phyloP scores from a whole-genome alignment of 139 green algal species.

The Picochlorum sp. region DNA sequence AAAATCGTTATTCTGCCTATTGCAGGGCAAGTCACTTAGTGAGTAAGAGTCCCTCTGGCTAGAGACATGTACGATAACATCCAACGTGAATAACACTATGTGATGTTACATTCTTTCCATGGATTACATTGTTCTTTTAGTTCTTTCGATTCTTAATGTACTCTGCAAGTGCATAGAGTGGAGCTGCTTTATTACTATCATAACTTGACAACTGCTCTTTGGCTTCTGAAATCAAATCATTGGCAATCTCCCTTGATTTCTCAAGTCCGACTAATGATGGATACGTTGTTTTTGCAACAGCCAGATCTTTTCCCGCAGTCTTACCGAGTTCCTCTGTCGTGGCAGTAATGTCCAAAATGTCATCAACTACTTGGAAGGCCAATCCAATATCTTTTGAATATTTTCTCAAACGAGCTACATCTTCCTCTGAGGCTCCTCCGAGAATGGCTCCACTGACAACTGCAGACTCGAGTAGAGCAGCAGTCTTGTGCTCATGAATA shows the following conservation, averaged over 20 bases:
- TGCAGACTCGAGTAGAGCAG: slow-evolving; percentile 88
- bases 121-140: slow-evolving; percentile 27
- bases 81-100: too few species aligned
- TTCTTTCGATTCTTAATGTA: slow-evolving; percentile 94
- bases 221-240: slow-evolving; percentile 84
- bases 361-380: slow-evolving; percentile 98
- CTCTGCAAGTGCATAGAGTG: slow-evolving; percentile 84
- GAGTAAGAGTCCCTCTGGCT: too few species aligned
- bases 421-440: slow-evolving; percentile 72
- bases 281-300: slow-evolving; percentile 94
- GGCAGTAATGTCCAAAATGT: slow-evolving; percentile 95
- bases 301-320: slow-evolving; percentile 96
- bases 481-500: slow-evolving; percentile 99
- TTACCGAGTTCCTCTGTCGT: slow-evolving; percentile 93
- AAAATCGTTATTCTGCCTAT: too few species aligned
- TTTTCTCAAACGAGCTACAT: slow-evolving; percentile 82
- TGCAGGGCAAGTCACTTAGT: too few species aligned
- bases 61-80: too few species aligned
- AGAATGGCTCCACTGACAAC: slow-evolving; percentile 88
- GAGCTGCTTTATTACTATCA: slow-evolving; percentile 60
- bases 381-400: slow-evolving; percentile 93
- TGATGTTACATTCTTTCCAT: neutral
- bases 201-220: slow-evolving; percentile 81
- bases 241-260: slow-evolving; percentile 54
- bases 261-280: slow-evolving; percentile 71